Conservation (phyloP, 2,329 filamentous ascomycete species). For the Furcasterigmium furcatum region DNA sequence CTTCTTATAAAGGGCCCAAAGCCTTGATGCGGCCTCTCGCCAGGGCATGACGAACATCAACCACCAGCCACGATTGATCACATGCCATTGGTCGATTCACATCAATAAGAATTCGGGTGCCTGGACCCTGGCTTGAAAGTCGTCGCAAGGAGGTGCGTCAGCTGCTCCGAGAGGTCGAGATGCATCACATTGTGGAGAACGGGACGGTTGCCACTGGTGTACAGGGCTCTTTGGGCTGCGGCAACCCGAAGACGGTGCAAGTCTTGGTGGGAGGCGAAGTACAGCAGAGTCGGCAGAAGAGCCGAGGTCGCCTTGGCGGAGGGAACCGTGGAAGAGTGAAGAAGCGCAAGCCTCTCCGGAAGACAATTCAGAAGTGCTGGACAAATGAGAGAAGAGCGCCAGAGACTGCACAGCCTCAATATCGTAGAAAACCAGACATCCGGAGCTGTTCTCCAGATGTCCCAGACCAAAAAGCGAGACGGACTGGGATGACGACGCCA, state of each 20-base stretch:
- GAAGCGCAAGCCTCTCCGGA: neutral
- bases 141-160: constrained; percentile 8
- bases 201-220: neutral
- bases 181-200: neutral
- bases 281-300: neutral
- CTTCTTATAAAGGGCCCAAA: neutral
- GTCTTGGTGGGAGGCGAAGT: no score
- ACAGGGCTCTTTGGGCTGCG: neutral
- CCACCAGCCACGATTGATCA: constrained; percentile 2
- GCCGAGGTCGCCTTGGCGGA: neutral
- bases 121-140: constrained; percentile 9
- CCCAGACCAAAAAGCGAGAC: neutral
- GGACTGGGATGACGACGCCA: neutral
- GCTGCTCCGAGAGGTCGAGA: neutral
- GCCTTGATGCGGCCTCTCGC: neutral
- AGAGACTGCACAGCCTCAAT: neutral
- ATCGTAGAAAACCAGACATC: neutral
- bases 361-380: neutral
- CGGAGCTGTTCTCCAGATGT: no score
- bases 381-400: neutral
- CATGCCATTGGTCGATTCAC: constrained; percentile 4
- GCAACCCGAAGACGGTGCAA: no score
- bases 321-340: neutral
- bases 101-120: constrained; percentile 3
- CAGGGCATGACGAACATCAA: neutral